Evolutionary conservation across 192 early-diverging fungal genomes (phyloP), one percentile per base, ranked within the genome.

Genomic region (Pilaira anomala): DNA sequence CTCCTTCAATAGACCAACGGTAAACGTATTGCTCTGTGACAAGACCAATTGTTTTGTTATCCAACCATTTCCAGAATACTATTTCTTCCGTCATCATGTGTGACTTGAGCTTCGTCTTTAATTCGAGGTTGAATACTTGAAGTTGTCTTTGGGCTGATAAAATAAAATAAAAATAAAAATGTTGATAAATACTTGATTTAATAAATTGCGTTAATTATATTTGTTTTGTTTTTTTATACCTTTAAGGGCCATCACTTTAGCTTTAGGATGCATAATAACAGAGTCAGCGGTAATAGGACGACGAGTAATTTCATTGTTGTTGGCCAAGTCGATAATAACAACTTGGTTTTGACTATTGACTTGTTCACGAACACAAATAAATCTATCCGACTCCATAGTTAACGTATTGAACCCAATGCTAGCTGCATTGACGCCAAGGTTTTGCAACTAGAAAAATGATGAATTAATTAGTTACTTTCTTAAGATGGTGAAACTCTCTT

Each of bases 301-400:
- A 50, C 94, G 88, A 58, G 91, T 80, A 33, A 94, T 77, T 68
- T 92, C 90, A 50, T 80, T 78, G 28, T 87, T 85, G 65, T 98
- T 87, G 54, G 85, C 81, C 81, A 99, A 79, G 79, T 99, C 97
- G 36, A 98, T 83, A 64, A 99, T 95, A 48, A 94, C 93, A 29
- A 98, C 94, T 68, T 94, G 91, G 79, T 90, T 90, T 66, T 83
- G 85, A 63, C 90, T 80, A 65, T 88, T 86, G 50, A 90, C 84
- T 58, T 89, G 89, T 71, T 98, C 97, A 51, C 97, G 91, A 30
- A 98, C 87, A 80, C 95, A 97, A 68, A 98, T 97, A 77, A 92
- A 98, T 66, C 94, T 91, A 78, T 98, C 95, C 8, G 95, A 97
- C 75, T 98, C 93, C 79, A 98, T 89, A 56, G 97, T 98, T 60